Evolutionary conservation across 495 filamentous ascomycete genomes (phyloP), one percentile per base, ranked within the genome.

Genomic region (Friedmanniomyces endolithicus): DNA sequence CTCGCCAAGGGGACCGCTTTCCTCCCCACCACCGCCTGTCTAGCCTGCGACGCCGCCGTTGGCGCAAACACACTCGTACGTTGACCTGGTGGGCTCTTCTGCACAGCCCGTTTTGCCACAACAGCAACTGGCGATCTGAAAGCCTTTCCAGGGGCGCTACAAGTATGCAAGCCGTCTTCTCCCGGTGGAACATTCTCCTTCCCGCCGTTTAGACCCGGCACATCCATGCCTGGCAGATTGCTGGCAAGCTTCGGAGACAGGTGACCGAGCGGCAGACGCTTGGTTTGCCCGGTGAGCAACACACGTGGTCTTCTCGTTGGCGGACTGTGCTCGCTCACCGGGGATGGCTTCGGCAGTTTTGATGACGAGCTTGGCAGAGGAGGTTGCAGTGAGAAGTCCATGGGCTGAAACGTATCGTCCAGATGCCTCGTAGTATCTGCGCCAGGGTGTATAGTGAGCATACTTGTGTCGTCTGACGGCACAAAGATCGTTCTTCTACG

Each of bases 141-240:
- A 4, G 27, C 4, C 27, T 31, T 31, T 9, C 9, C 9, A 3
- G 27, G n/a, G n/a, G n/a, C n/a, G n/a, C n/a, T 9, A 31, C 4
- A 31, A 31, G 4, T 9, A 9, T 4, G 4, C 27, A 31, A 31
- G 7, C 20, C 23, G 12, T 11, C 23, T 35, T 31, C 25, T 55
- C 25, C 50, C 44, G 70, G 70, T 23, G 68, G 70, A 6, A 71
- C 43, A 53, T 73, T 73, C 51, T 73, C 70, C 50, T 71, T 73
- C n/a, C 70, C 70, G 37, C 60, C 64, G 6, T 65, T 63, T 23
- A 58, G 37, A 3, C 70, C 70, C 24, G 58, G n/a, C 7, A 67
- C 52, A 54, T 69, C 68, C 6, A 57, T 45, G 16, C 41, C 43
- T 1, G 37, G 29, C 22, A 7, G 6, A 22, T 54, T 53, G 43